phyloP scores from a whole-genome alignment of 2,329 filamentous ascomycete genomes.

The Cytospora piceicola region DNA sequence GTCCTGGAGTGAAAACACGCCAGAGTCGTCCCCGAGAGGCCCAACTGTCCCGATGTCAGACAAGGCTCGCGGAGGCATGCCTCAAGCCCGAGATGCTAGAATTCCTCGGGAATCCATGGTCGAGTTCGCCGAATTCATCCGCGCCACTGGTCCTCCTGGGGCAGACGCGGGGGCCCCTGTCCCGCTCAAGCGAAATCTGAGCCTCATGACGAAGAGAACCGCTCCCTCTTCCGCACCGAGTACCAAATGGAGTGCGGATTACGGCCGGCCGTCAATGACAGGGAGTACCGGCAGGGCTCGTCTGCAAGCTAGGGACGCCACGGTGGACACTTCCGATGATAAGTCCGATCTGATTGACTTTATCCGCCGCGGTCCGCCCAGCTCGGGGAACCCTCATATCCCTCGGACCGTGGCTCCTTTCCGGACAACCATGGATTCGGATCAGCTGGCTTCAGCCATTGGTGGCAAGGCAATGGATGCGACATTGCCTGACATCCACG shows the following conservation, averaged over 20 bases:
- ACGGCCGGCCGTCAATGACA: slow-evolving; percentile 43
- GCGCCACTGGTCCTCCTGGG: slow-evolving; percentile 75
- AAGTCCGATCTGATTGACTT: slow-evolving; percentile 94
- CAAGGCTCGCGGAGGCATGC: slow-evolving; percentile 39
- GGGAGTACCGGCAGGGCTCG: slow-evolving; percentile 49
- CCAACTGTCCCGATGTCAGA: slow-evolving; percentile 39
- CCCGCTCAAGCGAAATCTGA: slow-evolving; percentile 28
- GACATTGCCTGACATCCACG: slow-evolving; percentile 58
- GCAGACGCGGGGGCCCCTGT: slow-evolving; percentile 41
- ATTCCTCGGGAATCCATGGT: slow-evolving; percentile 71
- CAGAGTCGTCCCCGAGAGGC: slow-evolving; percentile 39
- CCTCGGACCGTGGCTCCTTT: slow-evolving; percentile 84
- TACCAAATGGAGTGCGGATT: slow-evolving; percentile 45
- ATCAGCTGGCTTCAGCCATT: slow-evolving; percentile 65
- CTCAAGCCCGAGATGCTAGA: slow-evolving; percentile 71
- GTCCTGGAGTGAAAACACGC: slow-evolving; percentile 35
- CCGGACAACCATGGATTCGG: slow-evolving; percentile 82
- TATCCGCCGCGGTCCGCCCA: slow-evolving; percentile 82
- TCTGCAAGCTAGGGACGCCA: slow-evolving; percentile 73
- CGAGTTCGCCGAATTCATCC: slow-evolving; percentile 89
- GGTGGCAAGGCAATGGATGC: slow-evolving; percentile 63
- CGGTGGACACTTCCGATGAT: slow-evolving; percentile 63
- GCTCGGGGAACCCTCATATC: slow-evolving; percentile 67
- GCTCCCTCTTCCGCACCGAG: slow-evolving; percentile 37
- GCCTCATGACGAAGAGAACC: slow-evolving; percentile 41